phyloP scores from a whole-genome alignment of 2,329 filamentous ascomycete genomes.

The Calonectria pseudoturangicola region DNA sequence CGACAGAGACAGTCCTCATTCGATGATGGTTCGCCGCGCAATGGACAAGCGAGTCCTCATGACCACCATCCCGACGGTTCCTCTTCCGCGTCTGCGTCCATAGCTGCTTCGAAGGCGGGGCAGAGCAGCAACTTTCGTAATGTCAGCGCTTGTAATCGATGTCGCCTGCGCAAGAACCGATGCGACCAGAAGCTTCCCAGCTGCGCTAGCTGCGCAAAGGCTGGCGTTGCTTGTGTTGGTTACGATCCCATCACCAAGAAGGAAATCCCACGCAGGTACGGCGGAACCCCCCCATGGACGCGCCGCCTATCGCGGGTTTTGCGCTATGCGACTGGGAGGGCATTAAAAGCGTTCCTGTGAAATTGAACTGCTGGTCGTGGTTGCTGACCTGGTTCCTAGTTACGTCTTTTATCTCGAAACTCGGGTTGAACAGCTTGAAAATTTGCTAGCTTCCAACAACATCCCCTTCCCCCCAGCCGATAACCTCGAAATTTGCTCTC shows the following conservation, averaged over 20 bases:
- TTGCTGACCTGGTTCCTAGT: constrained; percentile 64
- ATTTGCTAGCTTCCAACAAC: constrained; percentile 79
- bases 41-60: constrained; percentile 53
- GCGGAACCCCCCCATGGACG: constrained; percentile 55
- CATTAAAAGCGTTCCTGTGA: constrained; percentile 3
- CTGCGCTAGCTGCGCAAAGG: constrained; percentile 94
- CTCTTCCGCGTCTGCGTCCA: constrained; percentile 52
- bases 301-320: constrained; percentile 30
- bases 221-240: constrained; percentile 91
- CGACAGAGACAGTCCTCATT: constrained; percentile 74
- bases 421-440: constrained; percentile 88
- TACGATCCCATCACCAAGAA: constrained; percentile 98
- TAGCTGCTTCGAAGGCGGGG: constrained; percentile 65
- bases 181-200: constrained; percentile 95
- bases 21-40: constrained; percentile 65
- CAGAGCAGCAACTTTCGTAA: constrained; percentile 85
- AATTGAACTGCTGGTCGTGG: constrained; percentile 1
- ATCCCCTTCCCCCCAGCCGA: constrained; percentile 83
- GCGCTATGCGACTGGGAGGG: constrained; percentile 9
- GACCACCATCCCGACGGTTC: constrained; percentile 58
- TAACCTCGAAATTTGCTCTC: constrained; percentile 79
- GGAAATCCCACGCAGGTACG: constrained; percentile 93
- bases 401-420: constrained; percentile 98
- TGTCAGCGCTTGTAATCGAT: constrained; percentile 96
- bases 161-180: constrained; percentile 92